Base-by-base conservation (phyloP, 1,139 yeast genomes). In the Ogataea hybrid region DNA sequence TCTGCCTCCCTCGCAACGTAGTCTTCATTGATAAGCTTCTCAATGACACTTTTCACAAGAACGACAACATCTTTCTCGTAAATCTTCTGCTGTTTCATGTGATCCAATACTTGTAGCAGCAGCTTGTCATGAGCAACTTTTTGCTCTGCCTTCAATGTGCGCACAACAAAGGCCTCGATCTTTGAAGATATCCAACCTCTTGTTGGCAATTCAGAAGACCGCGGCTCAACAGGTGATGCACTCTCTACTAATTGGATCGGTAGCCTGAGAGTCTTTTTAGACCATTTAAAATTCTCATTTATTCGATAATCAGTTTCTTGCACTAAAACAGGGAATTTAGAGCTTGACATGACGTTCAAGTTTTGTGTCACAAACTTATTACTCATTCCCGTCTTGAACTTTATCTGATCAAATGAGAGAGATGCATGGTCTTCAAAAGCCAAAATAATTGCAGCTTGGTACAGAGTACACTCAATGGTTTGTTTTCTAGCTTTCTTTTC, bases 371-470 rank as follows among this genome's bases (percentile, higher is more conserved):
- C 28, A 22, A 48, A 53, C 3, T 25, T 21, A 10, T 17, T 18
- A 2, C 37, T 37, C 53, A 55, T 51, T 4, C 54, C 56, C 2
- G 56, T 53, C 2, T 35, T 28, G 2, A 12, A 2, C 15, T 29
- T 14, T n/a, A 55, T 18, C 14, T 47, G 32, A 3, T 35, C 39
- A 17, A 48, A 36, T 2, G 33, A 25, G 5, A 54, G 38, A 2
- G 6, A 3, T 2, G 39, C 39, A 6, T 32, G 17, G 4, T 48
- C 32, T 33, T 54, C 53, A 44, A 54, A 55, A 3, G 56, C 48
- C 8, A 53, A 22, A 7, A 55, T 31, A 6, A 53, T 42, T 4
- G 52, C 48, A 6, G 54, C 51, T 33, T 56, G 57, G 37, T 54
- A 56, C 3, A 54, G 43, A 1, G 54, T 47, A 28, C 54, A 51